Percentiles rank a stretch among this genome's conserved stretches.
These are phyloP conservation scores for Phalaenopsis aphrodite DNA, from an alignment of 106 monocot species.

Conservation along the genomic window DNA sequence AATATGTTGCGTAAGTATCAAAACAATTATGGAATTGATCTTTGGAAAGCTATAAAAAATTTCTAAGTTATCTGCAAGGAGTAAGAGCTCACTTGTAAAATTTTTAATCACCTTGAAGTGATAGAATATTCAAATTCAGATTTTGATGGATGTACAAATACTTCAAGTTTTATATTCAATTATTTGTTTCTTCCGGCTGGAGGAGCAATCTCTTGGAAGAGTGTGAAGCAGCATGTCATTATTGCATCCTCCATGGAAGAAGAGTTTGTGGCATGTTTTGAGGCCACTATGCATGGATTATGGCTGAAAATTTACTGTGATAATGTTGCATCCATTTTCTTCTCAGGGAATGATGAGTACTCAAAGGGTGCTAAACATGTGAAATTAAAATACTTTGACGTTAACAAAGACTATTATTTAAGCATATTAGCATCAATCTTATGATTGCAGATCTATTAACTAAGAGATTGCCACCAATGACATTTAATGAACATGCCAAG, in stretches of 20 bases:
- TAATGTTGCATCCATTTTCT: background rate
- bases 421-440: no score
- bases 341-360: background rate
- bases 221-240: background rate
- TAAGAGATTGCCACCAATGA: background rate
- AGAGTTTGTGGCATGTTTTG: constrained; percentile 2
- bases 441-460: background rate
- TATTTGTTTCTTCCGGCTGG: background rate
- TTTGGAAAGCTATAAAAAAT: no score
- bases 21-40: no score
- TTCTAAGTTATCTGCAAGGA: background rate
- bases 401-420: background rate
- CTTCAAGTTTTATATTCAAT: background rate
- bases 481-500: background rate
- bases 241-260: background rate
- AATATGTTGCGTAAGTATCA: no score
- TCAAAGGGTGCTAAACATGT: background rate
- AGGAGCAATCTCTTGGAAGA: background rate
- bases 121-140: constrained; percentile 4
- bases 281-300: background rate
- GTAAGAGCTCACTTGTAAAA: background rate
- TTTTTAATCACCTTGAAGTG: background rate
- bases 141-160: background rate
- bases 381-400: background rate
- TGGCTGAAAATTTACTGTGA: constrained; percentile 1